Base-by-base conservation (phyloP, 768 basidiomycete genomes). In the Termitomyces sp. region DNA sequence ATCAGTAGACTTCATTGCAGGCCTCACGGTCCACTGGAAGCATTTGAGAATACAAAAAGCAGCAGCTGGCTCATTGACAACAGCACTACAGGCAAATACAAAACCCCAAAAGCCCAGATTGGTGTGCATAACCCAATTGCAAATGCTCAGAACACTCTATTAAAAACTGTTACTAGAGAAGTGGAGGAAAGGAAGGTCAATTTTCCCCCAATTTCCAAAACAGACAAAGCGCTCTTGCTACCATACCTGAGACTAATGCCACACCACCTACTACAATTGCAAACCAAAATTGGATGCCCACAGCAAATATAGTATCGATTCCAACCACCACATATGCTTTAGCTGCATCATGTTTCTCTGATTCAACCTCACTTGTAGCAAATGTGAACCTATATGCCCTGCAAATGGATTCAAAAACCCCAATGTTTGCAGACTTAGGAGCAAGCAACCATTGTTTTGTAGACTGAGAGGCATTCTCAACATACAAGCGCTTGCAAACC, bases 161-260 rank as follows among this genome's bases (percentile, higher is more conserved):
- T 3, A 3, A 49, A 12, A 49, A 22, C 10, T 49, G 26, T 5
- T 31, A 22, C 31, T 52, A 26, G 32, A 36, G 41, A 29, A 22
- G 32, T 24, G 32, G 14, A 46, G 37, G 51, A 39, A 47, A 57
- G 58, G 46, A 57, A 26, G 51, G 41, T 41, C 53, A 59, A 7
- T 46, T 46, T 8, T 16, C 24, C 1, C 4, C 13, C 14, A 46
- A 26, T 10, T 46, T 27, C 24, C 4, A 9, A 3, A 46, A 46
- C 16, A 6, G 14, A 4, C 6, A 46, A 1, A 27, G 9, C 41
- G 10, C 41, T 24, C 39, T 41, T n/a, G n/a, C n/a, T n/a, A n/a
- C n/a, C n/a, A n/a, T n/a, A n/a, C n/a, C n/a, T n/a, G n/a, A n/a
- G n/a, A n/a, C n/a, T n/a, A n/a, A n/a, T n/a, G n/a, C n/a, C n/a